phyloP scores from a whole-genome alignment of 2,329 filamentous ascomycete genomes.

The Fusarium burgessii region DNA sequence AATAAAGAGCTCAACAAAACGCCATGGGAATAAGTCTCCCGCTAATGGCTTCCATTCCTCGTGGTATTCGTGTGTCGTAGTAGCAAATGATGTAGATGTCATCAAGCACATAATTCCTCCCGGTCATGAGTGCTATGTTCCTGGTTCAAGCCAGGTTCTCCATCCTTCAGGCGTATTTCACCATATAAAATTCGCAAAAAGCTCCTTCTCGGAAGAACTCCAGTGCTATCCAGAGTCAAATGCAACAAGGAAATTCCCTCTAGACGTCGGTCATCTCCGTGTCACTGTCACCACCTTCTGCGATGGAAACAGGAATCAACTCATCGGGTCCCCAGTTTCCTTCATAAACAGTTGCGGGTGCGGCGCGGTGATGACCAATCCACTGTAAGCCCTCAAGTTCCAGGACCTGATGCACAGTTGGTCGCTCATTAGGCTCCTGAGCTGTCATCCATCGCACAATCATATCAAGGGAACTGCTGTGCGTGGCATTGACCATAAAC shows the following conservation, averaged over 20 bases:
- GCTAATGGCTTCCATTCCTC: constrained; percentile 44
- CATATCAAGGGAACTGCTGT: constrained; percentile 82
- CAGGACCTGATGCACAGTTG: constrained; percentile 79
- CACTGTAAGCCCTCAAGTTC: constrained; percentile 80
- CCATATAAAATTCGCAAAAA: constrained; percentile 41
- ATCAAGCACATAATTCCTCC: constrained; percentile 34
- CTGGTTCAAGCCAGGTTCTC: constrained; percentile 15
- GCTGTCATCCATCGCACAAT: constrained; percentile 91
- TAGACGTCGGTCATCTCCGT: constrained; percentile 72
- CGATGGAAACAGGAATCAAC: constrained; percentile 55
- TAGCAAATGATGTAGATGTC: constrained; percentile 37
- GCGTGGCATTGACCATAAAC: constrained; percentile 86
- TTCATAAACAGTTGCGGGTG: constrained; percentile 94
- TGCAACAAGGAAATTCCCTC: constrained; percentile 41
- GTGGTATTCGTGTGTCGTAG: constrained; percentile 47
- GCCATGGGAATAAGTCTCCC: constrained; percentile 35
- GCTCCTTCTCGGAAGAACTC: constrained; percentile 33
- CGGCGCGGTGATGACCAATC: constrained; percentile 80
- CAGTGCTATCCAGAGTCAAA: constrained; percentile 51
- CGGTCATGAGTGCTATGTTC: constrained; percentile 5
- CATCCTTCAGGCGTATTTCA: constrained; percentile 32
- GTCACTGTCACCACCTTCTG: constrained; percentile 55
- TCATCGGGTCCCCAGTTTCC: constrained; percentile 92
- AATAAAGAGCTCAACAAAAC: constrained; percentile 42
- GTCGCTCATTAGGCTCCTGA: constrained; percentile 78